Conservation (phyloP, 148 eudicot genomes). For the Fallopia convolvulus region DNA sequence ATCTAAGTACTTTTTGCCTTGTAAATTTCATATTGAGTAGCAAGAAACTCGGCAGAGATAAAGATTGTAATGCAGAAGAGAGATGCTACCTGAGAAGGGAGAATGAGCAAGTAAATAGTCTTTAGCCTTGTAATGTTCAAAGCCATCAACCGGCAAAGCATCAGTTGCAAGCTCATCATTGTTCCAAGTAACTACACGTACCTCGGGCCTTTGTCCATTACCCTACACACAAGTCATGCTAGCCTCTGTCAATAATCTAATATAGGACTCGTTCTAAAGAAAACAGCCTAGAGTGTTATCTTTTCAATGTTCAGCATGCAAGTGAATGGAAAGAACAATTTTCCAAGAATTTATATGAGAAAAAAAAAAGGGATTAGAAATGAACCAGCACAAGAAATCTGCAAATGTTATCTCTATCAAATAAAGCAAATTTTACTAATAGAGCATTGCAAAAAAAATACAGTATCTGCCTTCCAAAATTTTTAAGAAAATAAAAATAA, state of each 20-base stretch:
- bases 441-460: too few species aligned
- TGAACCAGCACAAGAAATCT: not conserved
- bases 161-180: slow-evolving; percentile 97
- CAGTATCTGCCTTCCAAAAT: not conserved
- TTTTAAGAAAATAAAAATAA: not conserved
- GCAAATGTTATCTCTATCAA: not conserved
- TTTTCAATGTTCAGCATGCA: not conserved
- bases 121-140: slow-evolving; percentile 94
- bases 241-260: not conserved
- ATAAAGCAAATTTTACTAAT: not conserved
- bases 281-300: not conserved
- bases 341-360: not conserved
- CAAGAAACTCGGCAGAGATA: not conserved
- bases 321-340: not conserved
- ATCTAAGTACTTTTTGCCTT: not conserved
- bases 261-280: not conserved
- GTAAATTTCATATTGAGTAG: not conserved
- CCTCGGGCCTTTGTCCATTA: slow-evolving; percentile 96
- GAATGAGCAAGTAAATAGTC: slow-evolving; percentile 89
- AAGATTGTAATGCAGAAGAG: not conserved
- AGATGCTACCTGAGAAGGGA: slow-evolving; percentile 76
- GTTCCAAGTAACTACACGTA: slow-evolving; percentile 88
- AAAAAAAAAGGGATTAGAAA: not conserved
- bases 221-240: slow-evolving; percentile 36
- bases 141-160: slow-evolving; percentile 88